phyloP scores from a whole-genome alignment of 768 basidiomycete genomes.

The Pilatotrama ljubarskyi region DNA sequence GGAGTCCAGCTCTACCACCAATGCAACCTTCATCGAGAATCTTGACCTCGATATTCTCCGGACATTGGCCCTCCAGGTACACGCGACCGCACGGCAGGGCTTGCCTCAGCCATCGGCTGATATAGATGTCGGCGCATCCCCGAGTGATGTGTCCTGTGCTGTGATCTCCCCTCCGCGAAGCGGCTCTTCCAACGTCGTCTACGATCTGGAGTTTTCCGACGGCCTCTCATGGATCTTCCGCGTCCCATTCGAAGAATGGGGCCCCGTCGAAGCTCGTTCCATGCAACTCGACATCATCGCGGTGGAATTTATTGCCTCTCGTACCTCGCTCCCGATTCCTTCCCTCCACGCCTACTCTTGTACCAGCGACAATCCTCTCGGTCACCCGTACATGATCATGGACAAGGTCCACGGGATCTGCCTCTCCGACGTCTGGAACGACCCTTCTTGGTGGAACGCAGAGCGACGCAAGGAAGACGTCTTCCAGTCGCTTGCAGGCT shows the following conservation, averaged over 20 bases:
- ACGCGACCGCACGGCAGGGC: too few species aligned
- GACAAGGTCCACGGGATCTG: background rate
- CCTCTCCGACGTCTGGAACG: conserved; percentile 7
- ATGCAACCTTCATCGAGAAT: too few species aligned
- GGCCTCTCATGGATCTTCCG: background rate
- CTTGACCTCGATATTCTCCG: too few species aligned
- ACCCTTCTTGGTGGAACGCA: background rate
- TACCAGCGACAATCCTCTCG: background rate
- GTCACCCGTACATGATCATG: background rate
- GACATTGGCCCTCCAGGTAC: too few species aligned
- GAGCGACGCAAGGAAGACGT: background rate
- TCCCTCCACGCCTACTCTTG: conserved; percentile 18
- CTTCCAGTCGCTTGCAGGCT: background rate
- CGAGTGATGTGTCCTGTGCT: background rate
- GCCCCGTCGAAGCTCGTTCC: background rate
- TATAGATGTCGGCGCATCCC: too few species aligned
- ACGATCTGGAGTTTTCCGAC: background rate
- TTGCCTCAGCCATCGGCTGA: too few species aligned
- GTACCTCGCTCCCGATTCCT: conserved; percentile 17
- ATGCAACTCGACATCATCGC: conserved; percentile 4
- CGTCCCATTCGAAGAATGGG: background rate
- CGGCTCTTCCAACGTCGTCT: background rate
- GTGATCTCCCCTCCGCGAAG: background rate
- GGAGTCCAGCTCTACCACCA: too few species aligned
- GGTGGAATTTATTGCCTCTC: background rate